These are phyloP conservation scores for Pluteus cervinus DNA, from an alignment of 768 basidiomycete species.

Conservation along the genomic window DNA sequence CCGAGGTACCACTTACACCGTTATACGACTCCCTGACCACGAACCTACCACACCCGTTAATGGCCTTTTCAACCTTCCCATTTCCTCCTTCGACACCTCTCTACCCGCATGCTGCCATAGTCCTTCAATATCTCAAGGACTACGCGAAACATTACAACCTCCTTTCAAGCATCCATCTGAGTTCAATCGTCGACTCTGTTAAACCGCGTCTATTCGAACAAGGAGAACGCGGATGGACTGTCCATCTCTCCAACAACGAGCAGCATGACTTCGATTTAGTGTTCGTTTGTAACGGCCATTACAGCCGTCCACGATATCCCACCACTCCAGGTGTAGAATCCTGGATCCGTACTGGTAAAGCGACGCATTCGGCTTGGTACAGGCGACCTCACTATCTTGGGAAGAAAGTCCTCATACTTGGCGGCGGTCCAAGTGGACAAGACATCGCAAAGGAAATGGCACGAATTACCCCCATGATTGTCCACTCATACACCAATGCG, in stretches of 20 bases:
- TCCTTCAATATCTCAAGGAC: slow-evolving; percentile 62
- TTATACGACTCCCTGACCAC: slow-evolving; percentile 80
- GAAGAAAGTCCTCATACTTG: slow-evolving; percentile 39
- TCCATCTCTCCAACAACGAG: slow-evolving; percentile 32
- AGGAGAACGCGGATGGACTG: too few species aligned
- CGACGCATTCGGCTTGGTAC: slow-evolving; percentile 66
- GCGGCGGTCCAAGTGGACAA: slow-evolving; percentile 58
- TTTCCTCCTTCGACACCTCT: slow-evolving; percentile 72
- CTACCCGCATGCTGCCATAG: slow-evolving; percentile 55
- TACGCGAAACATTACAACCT: slow-evolving; percentile 64
- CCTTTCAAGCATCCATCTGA: slow-evolving; percentile 53
- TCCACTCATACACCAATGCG: slow-evolving; percentile 47
- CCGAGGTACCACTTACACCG: slow-evolving; percentile 59
- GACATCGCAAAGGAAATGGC: slow-evolving; percentile 64
- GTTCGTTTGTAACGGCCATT: slow-evolving; percentile 74
- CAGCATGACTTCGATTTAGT: slow-evolving; percentile 50
- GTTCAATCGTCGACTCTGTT: slow-evolving; percentile 46
- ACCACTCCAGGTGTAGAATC: slow-evolving; percentile 47
- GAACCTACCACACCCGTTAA: slow-evolving; percentile 73
- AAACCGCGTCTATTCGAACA: slow-evolving; percentile 29
- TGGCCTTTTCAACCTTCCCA: slow-evolving; percentile 57
- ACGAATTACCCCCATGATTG: slow-evolving; percentile 34
- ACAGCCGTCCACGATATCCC: slow-evolving; percentile 59
- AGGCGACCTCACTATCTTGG: slow-evolving; percentile 43
- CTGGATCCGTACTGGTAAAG: slow-evolving; percentile 50